Evolutionary conservation across 495 filamentous ascomycete species (phyloP).

Genomic region (Daldinia caldariorum): DNA sequence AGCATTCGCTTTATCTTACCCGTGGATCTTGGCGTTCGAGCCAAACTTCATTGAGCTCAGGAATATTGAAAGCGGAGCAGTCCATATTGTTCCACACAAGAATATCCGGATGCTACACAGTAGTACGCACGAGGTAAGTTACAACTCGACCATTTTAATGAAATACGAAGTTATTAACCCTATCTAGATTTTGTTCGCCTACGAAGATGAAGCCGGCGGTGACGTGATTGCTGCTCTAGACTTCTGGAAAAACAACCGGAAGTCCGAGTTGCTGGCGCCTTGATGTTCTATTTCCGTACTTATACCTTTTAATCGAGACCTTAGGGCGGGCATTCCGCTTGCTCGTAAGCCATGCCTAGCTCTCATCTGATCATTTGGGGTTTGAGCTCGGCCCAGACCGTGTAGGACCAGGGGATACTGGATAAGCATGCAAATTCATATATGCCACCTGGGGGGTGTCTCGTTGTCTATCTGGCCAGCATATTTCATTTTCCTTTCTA

Average conservation of each 20-base stretch:
- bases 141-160: conserved; percentile 4
- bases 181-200: conserved; percentile 72
- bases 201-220: conserved; percentile 94
- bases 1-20: conserved; percentile 90
- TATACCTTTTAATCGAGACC: conserved; percentile 20
- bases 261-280: conserved; percentile 48
- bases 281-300: conserved; percentile 26
- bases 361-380: conserved; percentile 26
- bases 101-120: conserved; percentile 98
- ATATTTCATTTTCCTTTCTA: conserved; percentile 38
- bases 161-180: conserved; percentile 11
- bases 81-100: conserved; percentile 93
- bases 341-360: conserved; percentile 15
- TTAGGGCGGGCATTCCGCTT: conserved; percentile 9
- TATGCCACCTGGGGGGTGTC: conserved; percentile 17
- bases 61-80: conserved; percentile 89
- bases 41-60: conserved; percentile 98
- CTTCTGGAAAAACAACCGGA: conserved; percentile 82
- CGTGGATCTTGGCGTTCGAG: conserved; percentile 97
- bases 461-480: conserved; percentile 32
- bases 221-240: conserved; percentile 95
- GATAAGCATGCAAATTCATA: conserved; percentile 38
- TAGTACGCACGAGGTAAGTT: conserved; percentile 89
- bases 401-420: conserved; percentile 41
- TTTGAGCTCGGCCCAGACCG: conserved; percentile 23